Percentiles rank a stretch among this genome's conserved stretches.
phyloP scores from a whole-genome alignment of 805 yeast genomes.

The Lipomyces orientalis region DNA sequence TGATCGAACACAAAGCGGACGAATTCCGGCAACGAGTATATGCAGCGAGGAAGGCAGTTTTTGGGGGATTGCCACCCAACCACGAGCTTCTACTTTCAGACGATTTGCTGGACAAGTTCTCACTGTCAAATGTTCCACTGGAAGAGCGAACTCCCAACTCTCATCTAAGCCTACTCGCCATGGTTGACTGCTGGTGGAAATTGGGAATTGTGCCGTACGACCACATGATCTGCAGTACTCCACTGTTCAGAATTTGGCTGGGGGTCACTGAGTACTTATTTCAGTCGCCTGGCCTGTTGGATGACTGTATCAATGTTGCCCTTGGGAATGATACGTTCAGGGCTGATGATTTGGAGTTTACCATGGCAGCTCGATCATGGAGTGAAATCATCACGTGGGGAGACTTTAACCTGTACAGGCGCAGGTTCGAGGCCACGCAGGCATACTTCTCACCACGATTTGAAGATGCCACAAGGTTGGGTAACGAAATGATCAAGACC shows the following conservation, averaged over 20 bases:
- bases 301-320: slow-evolving; percentile 76
- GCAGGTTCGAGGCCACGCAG: slow-evolving; percentile 79
- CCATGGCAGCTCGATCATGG: slow-evolving; percentile 90
- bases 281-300: slow-evolving; percentile 81
- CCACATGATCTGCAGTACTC: slow-evolving; percentile 96
- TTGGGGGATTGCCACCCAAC: slow-evolving; percentile 58
- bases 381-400: slow-evolving; percentile 78
- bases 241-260: slow-evolving; percentile 85
- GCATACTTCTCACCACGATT: slow-evolving; percentile 84
- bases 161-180: slow-evolving; percentile 84
- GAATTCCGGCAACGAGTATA: slow-evolving; percentile 64
- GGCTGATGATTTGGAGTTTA: slow-evolving; percentile 89
- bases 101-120: slow-evolving; percentile 80
- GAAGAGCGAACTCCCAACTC: slow-evolving; percentile 74
- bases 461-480: slow-evolving; percentile 83
- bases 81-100: slow-evolving; percentile 72
- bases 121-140: slow-evolving; percentile 74
- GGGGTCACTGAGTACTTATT: slow-evolving; percentile 94
- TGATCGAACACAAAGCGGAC: slow-evolving; percentile 70
- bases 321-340: slow-evolving; percentile 70
- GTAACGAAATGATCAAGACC: slow-evolving; percentile 92
- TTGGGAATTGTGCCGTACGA: slow-evolving; percentile 90
- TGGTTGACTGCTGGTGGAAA: slow-evolving; percentile 92
- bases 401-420: slow-evolving; percentile 71
- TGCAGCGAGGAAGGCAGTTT: slow-evolving; percentile 75